These are phyloP conservation scores for Berberis thunbergii DNA, from an alignment of 164 flowering plant genomes.

Conservation along the genomic window DNA sequence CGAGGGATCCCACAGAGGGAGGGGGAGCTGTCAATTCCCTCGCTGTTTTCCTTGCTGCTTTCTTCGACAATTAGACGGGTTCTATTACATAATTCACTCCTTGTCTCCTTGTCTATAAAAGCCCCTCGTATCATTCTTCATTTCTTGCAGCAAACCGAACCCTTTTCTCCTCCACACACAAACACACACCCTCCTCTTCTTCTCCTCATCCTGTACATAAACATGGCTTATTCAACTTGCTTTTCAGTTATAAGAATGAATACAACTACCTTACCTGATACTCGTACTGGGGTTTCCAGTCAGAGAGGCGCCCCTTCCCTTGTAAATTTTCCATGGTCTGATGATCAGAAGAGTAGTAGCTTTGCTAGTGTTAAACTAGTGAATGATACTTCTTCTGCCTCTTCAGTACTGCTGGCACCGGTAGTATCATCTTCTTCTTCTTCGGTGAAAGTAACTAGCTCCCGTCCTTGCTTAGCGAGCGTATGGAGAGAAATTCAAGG, in stretches of 20 bases:
- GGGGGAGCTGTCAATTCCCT: no score
- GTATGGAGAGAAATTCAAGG: slow-evolving; percentile 72
- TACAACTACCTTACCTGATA: neutral
- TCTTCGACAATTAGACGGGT: no score
- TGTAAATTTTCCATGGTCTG: neutral
- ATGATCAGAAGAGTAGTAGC: neutral
- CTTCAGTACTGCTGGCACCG: slow-evolving; percentile 4
- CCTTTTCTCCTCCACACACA: neutral
- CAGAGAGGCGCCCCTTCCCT: neutral
- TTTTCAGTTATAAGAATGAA: neutral
- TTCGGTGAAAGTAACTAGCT: neutral
- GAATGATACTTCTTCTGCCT: neutral
- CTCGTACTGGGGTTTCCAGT: neutral
- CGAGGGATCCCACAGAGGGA: no score
- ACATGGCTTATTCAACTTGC: neutral
- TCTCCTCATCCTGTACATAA: neutral
- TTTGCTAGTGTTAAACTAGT: neutral
- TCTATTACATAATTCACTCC: no score
- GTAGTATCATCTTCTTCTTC: neutral
- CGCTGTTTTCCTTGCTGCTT: no score
- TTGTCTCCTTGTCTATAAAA: no score
- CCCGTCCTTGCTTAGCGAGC: slow-evolving; percentile 18
- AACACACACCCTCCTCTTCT: neutral
- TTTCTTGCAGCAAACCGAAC: neutral
- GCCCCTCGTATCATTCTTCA: neutral